Evolutionary conservation across 345 rosid genomes (phyloP).

Genomic region (Bruguiera parviflora): DNA sequence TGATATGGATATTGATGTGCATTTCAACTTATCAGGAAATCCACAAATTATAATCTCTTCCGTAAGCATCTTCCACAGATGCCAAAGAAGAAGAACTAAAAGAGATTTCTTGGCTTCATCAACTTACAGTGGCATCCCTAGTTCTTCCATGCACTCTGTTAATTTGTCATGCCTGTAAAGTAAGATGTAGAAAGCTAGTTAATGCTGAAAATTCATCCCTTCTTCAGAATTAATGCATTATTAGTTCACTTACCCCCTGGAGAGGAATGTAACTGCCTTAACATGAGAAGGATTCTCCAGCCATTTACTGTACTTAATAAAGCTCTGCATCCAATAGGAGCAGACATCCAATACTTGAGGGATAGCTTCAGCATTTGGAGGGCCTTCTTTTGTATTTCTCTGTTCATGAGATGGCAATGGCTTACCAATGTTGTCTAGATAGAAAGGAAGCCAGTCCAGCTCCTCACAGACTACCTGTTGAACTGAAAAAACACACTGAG

Average conservation of each 20-base stretch:
- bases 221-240: conserved; percentile 4
- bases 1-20: not conserved
- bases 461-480: conserved; percentile 90
- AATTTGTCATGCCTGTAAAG: conserved; percentile 72
- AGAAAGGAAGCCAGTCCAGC: conserved; percentile 92
- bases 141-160: conserved; percentile 63
- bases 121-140: conserved; percentile 61
- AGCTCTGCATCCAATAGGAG: conserved; percentile 93
- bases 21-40: not conserved
- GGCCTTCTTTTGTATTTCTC: conserved; percentile 50
- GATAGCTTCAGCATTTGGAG: conserved; percentile 75
- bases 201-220: conserved; percentile 9
- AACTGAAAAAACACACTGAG: conserved; percentile 21
- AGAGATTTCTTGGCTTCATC: conserved; percentile 5
- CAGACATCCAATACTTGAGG: conserved; percentile 64
- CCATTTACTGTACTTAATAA: conserved; percentile 95
- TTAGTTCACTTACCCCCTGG: conserved; percentile 61
- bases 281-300: conserved; percentile 78
- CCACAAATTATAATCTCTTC: not conserved
- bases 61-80: not conserved
- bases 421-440: conserved; percentile 38
- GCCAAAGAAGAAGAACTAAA: not conserved
- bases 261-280: conserved; percentile 82
- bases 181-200: conserved; percentile 10
- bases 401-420: conserved; percentile 53